phyloP scores from a whole-genome alignment of 192 early-diverging fungal genomes.

The Funneliformis mosseae region DNA sequence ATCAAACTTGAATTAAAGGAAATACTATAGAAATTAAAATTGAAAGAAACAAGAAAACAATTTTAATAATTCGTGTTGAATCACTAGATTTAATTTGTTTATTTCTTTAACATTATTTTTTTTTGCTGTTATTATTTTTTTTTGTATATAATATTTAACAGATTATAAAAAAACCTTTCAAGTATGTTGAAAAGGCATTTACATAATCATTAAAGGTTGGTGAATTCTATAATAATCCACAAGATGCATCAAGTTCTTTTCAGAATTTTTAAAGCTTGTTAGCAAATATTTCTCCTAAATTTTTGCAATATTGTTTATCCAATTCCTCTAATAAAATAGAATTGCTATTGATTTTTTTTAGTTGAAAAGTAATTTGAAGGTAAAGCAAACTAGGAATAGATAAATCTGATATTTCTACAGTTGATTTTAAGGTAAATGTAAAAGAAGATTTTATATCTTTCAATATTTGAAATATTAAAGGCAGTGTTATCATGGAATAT shows the following conservation, averaged over 20 bases:
- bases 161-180: background rate
- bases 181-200: background rate
- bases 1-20: no score
- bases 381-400: background rate
- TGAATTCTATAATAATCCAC: background rate
- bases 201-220: background rate
- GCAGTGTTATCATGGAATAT: no score
- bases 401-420: background rate
- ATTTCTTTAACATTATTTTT: background rate
- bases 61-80: background rate
- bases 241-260: background rate
- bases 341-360: background rate
- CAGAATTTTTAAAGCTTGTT: background rate
- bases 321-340: background rate
- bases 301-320: background rate
- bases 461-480: background rate
- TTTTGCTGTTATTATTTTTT: constrained; percentile 3
- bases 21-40: background rate
- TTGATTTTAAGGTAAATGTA: background rate
- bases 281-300: background rate
- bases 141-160: background rate
- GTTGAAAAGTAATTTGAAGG: background rate
- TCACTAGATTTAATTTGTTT: background rate
- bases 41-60: background rate
- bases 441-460: background rate